phyloP scores from a whole-genome alignment of 805 yeast genomes.

The Henningerozyma blattae region DNA sequence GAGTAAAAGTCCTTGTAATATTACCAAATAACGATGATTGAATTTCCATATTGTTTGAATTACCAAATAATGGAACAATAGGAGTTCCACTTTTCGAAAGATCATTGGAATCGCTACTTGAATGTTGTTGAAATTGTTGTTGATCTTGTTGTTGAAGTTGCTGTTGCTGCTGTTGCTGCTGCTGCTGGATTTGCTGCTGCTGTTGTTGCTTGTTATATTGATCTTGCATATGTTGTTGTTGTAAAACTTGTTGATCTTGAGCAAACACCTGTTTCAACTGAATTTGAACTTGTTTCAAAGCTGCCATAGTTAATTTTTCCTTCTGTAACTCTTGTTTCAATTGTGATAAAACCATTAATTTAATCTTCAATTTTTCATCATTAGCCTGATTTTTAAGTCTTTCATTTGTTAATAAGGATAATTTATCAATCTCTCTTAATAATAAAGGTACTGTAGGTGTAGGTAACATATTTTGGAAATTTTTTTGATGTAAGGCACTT shows the following conservation, averaged over 20 bases:
- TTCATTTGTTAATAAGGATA: constrained; percentile 24
- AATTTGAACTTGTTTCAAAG: constrained; percentile 27
- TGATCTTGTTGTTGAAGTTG: constrained; percentile 6
- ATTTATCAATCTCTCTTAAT: constrained; percentile 25
- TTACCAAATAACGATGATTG: constrained; percentile 15
- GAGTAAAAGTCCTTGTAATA: constrained; percentile 4
- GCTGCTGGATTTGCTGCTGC: constrained; percentile 13
- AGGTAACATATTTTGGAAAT: constrained; percentile 18
- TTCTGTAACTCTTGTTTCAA: constrained; percentile 25
- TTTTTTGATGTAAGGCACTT: constrained; percentile 33
- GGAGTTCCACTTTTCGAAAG: not conserved
- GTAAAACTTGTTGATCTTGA: constrained; percentile 25
- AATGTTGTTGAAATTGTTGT: no score
- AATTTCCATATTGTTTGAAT: constrained; percentile 2
- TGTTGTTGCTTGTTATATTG: constrained; percentile 21
- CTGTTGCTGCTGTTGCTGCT: constrained; percentile 12
- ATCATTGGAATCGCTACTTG: no score
- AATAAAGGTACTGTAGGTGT: constrained; percentile 23
- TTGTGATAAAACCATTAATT: constrained; percentile 26
- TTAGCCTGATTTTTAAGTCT: constrained; percentile 21
- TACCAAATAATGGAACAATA: constrained; percentile 9
- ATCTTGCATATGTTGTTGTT: constrained; percentile 16
- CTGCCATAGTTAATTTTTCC: constrained; percentile 22
- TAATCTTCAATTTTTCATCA: constrained; percentile 23
- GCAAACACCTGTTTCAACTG: constrained; percentile 29